Conservation (phyloP, 306 rosid genomes). For the Sicyos edulis region DNA sequence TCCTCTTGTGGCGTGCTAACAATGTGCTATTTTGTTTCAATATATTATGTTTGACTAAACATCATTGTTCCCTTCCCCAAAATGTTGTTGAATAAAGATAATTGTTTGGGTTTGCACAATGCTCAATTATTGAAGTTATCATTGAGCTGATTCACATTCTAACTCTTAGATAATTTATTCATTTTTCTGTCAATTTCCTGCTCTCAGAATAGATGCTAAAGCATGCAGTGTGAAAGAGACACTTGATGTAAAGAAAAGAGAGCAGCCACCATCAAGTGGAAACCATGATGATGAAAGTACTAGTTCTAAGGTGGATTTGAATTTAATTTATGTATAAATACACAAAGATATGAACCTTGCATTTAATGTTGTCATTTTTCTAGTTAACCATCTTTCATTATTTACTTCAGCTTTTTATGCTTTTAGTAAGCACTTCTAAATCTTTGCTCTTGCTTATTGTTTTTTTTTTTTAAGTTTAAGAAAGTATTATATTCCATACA, state of each 20-base stretch:
- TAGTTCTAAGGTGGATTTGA: conserved; percentile 39
- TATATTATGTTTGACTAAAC: not conserved
- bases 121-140: not conserved
- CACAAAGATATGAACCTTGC: not conserved
- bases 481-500: not conserved
- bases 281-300: conserved; percentile 23
- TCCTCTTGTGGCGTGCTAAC: conserved; percentile 3
- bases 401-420: not conserved
- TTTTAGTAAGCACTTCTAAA: not conserved
- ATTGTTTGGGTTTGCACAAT: not conserved
- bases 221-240: conserved; percentile 52
- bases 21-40: not conserved
- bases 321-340: conserved; percentile 13
- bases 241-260: conserved; percentile 42
- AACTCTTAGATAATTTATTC: not conserved
- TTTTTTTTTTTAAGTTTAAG: not conserved
- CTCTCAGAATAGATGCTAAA: conserved; percentile 85
- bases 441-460: not conserved
- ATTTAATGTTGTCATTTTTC: not conserved
- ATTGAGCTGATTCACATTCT: not conserved
- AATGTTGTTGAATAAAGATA: too few species aligned
- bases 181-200: conserved; percentile 23
- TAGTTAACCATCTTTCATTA: not conserved
- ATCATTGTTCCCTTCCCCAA: not conserved
- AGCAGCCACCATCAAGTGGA: conserved; percentile 26